Percentiles rank a stretch among this genome's conserved stretches.
Evolutionary conservation across 2,329 filamentous ascomycete species (phyloP).

Genomic region (Calonectria multiphialidica): DNA sequence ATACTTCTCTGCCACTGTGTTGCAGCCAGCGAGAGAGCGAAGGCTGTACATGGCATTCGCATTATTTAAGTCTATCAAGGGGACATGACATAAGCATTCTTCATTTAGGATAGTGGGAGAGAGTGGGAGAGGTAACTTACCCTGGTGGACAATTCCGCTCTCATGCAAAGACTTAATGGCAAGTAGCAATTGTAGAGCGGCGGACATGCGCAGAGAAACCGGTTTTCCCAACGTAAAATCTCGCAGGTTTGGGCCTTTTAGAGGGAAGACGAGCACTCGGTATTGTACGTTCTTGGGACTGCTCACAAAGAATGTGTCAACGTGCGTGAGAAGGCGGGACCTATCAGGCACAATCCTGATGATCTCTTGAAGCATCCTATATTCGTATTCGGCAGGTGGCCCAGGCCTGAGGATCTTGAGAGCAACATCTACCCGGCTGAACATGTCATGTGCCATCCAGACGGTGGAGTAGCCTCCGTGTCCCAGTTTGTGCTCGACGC

Average conservation of each 20-base stretch:
- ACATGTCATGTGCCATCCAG: constrained; percentile 51
- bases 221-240: constrained; percentile 6
- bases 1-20: too few species aligned
- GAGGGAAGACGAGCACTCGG: constrained; percentile 21
- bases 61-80: too few species aligned
- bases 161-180: constrained; percentile 18
- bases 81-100: too few species aligned
- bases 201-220: constrained; percentile 20
- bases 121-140: constrained; percentile 14
- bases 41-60: too few species aligned
- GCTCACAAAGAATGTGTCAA: neutral
- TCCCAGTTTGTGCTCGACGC: constrained; percentile 56
- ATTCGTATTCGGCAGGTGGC: constrained; percentile 13
- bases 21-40: too few species aligned
- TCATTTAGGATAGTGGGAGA: too few species aligned
- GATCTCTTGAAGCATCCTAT: constrained; percentile 1
- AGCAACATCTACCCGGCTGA: constrained; percentile 14
- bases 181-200: constrained; percentile 18
- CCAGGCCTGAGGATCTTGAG: constrained; percentile 26
- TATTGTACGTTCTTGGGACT: neutral
- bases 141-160: constrained; percentile 22
- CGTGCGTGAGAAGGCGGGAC: neutral
- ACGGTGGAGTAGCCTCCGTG: constrained; percentile 57
- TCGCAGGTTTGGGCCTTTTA: constrained; percentile 19
- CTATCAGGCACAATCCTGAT: neutral